phyloP scores from a whole-genome alignment of 2,329 filamentous ascomycete genomes.

The Clarireedia monteithiana region DNA sequence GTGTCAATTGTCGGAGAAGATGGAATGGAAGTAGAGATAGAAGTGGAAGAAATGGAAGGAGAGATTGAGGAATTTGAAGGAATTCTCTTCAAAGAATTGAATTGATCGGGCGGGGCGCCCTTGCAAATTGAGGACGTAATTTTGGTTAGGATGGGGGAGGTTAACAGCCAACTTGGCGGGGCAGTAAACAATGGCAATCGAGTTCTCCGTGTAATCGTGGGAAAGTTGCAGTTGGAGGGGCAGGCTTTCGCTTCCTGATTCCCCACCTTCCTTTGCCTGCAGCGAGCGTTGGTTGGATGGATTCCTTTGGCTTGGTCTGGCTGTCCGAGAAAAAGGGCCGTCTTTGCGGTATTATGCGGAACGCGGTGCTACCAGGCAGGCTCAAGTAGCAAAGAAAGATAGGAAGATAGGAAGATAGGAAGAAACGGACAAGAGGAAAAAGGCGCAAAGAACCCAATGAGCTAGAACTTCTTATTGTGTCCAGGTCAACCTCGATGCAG shows the following conservation, averaged over 20 bases:
- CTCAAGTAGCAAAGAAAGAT: no score
- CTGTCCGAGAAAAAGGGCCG: background rate
- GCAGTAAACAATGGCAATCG: background rate
- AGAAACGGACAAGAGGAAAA: no score
- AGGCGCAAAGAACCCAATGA: no score
- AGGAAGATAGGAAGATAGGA: no score
- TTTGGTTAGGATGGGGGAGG: constrained; percentile 8
- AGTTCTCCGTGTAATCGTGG: background rate
- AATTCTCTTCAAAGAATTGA: background rate
- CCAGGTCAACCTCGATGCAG: no score
- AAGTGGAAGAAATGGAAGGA: constrained; percentile 5
- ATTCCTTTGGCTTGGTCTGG: background rate
- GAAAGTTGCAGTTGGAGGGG: constrained; percentile 2
- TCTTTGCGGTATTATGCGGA: background rate
- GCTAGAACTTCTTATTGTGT: no score
- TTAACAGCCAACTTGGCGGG: constrained; percentile 9
- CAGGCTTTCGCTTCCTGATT: background rate
- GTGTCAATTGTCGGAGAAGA: constrained; percentile 3
- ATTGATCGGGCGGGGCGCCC: constrained; percentile 7
- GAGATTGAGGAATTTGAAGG: background rate
- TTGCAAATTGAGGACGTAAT: constrained; percentile 12
- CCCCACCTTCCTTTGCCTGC: background rate
- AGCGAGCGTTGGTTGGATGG: background rate
- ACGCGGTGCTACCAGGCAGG: no score
- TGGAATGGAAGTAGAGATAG: constrained; percentile 3